These are phyloP conservation scores for Papiliotrema terrestris DNA, from an alignment of 1,284 basidiomycete species.

Conservation along the genomic window DNA sequence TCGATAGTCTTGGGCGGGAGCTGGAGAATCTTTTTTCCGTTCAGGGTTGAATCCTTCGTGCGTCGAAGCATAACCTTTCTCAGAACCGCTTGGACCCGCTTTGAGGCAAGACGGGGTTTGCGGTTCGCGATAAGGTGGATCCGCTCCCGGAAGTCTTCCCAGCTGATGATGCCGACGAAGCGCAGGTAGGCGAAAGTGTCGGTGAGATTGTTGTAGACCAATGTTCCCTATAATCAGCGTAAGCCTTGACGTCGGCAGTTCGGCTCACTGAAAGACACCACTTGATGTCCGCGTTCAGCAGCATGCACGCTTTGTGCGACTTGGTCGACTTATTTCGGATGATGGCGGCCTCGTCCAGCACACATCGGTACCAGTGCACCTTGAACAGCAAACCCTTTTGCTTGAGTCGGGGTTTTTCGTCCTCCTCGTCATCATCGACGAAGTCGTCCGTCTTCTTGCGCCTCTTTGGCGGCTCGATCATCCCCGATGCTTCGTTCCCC, in stretches of 20 bases:
- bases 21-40: constrained; percentile 41
- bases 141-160: constrained; percentile 28
- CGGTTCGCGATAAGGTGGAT: constrained; percentile 29
- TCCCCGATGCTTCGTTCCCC: constrained; percentile 16
- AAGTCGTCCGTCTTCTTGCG: constrained; percentile 11
- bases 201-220: constrained; percentile 24
- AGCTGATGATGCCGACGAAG: constrained; percentile 32
- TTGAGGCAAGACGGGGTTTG: constrained; percentile 33
- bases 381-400: constrained; percentile 37
- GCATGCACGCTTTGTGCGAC: constrained; percentile 28
- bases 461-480: constrained; percentile 22
- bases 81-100: constrained; percentile 21
- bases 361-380: constrained; percentile 45
- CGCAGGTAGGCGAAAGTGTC: constrained; percentile 36
- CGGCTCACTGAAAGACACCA: constrained; percentile 45
- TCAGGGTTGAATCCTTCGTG: constrained; percentile 44
- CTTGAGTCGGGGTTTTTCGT: constrained; percentile 4
- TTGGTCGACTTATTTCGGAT: constrained; percentile 43
- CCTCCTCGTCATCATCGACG: constrained; percentile 7
- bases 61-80: constrained; percentile 35
- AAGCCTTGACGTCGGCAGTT: neutral
- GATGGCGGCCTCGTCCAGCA: constrained; percentile 50
- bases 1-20: constrained; percentile 39
- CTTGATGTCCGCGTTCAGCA: constrained; percentile 32
- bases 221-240: neutral